Conservation (phyloP, 306 rosid genomes). For the Ammopiptanthus mongolicus region DNA sequence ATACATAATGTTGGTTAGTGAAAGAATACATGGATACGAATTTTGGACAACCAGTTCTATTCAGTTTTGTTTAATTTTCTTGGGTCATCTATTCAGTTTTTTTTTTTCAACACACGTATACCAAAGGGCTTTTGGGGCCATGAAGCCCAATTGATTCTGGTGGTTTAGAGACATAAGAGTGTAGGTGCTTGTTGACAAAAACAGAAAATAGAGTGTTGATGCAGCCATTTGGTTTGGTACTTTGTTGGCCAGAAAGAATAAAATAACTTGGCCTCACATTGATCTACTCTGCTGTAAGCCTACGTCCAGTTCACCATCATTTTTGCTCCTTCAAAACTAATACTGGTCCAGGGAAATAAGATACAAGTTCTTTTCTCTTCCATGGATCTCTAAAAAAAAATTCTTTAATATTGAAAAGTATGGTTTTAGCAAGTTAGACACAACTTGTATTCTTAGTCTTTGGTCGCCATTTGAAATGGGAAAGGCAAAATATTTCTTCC, state of each 20-base stretch:
- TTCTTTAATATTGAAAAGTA: neutral
- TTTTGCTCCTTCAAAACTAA: neutral
- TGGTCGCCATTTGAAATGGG: constrained; percentile 3
- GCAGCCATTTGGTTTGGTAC: neutral
- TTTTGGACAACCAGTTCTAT: neutral
- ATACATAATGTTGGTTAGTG: neutral
- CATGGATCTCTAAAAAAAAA: neutral
- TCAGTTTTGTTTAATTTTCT: no score
- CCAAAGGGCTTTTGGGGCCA: neutral
- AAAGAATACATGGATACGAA: neutral
- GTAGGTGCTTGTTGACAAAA: no score
- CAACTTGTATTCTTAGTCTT: neutral
- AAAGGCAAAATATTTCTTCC: neutral
- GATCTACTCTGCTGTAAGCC: neutral
- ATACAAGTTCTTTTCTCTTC: neutral
- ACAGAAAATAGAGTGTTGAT: neutral
- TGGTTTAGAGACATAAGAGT: neutral
- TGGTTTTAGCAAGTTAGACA: neutral
- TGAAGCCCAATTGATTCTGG: neutral
- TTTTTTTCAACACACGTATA: neutral
- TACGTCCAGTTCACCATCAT: neutral
- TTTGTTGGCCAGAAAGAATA: neutral
- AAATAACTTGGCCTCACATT: neutral
- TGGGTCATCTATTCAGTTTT: neutral
- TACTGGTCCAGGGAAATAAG: neutral